A percentile compares a stretch with the other conserved stretches of the same genome.
phyloP scores from a whole-genome alignment of 129 eudicot genomes.

The Calendula officinalis region DNA sequence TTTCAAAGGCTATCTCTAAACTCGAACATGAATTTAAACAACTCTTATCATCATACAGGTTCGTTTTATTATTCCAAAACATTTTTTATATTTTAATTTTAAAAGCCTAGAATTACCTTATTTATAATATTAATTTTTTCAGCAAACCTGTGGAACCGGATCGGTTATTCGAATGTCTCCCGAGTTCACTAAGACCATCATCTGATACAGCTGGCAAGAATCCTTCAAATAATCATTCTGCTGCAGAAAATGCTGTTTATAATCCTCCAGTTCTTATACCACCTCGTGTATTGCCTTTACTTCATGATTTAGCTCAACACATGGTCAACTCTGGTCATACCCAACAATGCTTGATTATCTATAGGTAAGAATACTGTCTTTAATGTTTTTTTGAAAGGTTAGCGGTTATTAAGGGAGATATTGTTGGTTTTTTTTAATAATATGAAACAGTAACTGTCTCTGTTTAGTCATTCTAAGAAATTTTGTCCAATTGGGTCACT shows the following conservation, averaged over 20 bases:
- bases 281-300: slow-evolving; percentile 81
- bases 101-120: background rate
- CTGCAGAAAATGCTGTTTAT: slow-evolving; percentile 67
- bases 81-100: background rate
- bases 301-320: slow-evolving; percentile 83
- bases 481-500: no score
- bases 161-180: slow-evolving; percentile 91
- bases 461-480: no score
- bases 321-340: slow-evolving; percentile 88
- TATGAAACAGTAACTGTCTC: no score
- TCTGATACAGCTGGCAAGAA: slow-evolving; percentile 66
- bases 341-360: slow-evolving; percentile 70
- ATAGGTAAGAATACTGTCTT: slow-evolving; percentile 51
- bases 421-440: no score
- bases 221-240: slow-evolving; percentile 53
- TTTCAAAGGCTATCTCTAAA: slow-evolving; percentile 80
- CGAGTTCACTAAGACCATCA: slow-evolving; percentile 89
- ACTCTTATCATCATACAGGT: slow-evolving; percentile 81
- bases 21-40: slow-evolving; percentile 90
- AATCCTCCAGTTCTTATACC: slow-evolving; percentile 90
- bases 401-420: background rate
- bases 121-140: slow-evolving; percentile 24
- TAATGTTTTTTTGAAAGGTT: background rate
- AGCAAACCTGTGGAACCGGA: slow-evolving; percentile 97
- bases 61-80: slow-evolving; percentile 4